Percentiles rank a stretch among this genome's conserved stretches.
phyloP scores from a whole-genome alignment of 371 early-diverging fungal genomes.

The Rhizopus arrhizus region DNA sequence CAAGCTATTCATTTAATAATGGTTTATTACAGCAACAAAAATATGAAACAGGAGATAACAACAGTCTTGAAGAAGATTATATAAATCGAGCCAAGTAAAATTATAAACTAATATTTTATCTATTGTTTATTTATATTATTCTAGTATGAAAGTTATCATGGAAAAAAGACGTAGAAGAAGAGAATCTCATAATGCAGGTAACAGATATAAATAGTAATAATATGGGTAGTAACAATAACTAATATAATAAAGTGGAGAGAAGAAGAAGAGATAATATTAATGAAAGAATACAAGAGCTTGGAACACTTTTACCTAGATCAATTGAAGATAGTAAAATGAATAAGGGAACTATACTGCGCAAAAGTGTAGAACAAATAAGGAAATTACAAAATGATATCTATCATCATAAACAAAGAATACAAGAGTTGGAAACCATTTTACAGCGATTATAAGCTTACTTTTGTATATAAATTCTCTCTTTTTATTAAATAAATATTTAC shows the following conservation, averaged over 20 bases:
- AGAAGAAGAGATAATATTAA: conserved; percentile 96
- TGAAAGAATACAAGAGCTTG: conserved; percentile 93
- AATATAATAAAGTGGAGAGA: conserved; percentile 72
- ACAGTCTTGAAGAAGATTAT: conserved; percentile 13
- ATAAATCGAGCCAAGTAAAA: conserved; percentile 31
- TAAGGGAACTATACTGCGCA: conserved; percentile 83
- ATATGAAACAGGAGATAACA: conserved; percentile 3
- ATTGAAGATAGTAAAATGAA: conserved; percentile 77
- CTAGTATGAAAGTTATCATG: conserved; percentile 51
- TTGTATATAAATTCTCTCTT: no score
- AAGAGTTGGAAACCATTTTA: conserved; percentile 66
- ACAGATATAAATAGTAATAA: neutral
- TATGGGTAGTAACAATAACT: conserved; percentile 4
- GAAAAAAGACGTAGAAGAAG: conserved; percentile 91
- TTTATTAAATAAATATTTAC: neutral
- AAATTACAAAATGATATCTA: conserved; percentile 65
- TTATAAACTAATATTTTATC: neutral
- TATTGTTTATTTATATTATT: conserved; percentile 25
- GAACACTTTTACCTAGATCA: conserved; percentile 76
- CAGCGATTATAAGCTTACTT: conserved; percentile 9
- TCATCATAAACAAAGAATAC: conserved; percentile 63
- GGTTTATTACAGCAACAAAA: conserved; percentile 6
- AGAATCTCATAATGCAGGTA: conserved; percentile 94
- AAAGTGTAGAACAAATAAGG: conserved; percentile 89
- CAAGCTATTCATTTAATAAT: neutral